phyloP scores from a whole-genome alignment of 306 rosid species.

The Castanea sativa region DNA sequence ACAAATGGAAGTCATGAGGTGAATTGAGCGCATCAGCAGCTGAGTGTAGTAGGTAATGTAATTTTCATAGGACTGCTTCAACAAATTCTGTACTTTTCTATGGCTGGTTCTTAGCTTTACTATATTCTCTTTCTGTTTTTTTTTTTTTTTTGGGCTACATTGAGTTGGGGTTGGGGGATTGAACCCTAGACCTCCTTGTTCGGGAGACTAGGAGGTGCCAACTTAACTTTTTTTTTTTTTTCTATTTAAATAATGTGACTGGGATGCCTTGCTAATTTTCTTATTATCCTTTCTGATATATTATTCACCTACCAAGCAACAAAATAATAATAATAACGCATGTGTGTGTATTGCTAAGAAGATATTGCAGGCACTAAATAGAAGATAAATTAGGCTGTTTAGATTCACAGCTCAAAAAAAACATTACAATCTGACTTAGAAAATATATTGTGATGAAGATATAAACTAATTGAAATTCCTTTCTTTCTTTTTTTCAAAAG shows the following conservation, averaged over 20 bases:
- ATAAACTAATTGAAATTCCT: background rate
- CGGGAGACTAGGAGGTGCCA: no score
- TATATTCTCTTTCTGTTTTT: background rate
- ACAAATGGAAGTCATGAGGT: conserved; percentile 6
- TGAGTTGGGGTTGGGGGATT: no score
- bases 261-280: background rate
- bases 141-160: background rate
- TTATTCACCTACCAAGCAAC: background rate
- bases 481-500: background rate
- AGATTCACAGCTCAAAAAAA: background rate
- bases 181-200: no score
- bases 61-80: conserved; percentile 17
- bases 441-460: background rate
- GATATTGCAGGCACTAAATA: background rate
- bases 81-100: background rate
- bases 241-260: background rate
- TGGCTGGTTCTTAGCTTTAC: background rate
- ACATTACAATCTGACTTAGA: background rate
- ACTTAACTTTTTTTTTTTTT: background rate
- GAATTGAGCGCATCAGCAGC: conserved; percentile 13
- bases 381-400: background rate
- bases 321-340: background rate
- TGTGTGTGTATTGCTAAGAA: background rate
- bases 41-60: conserved; percentile 3
- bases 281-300: background rate